These are phyloP conservation scores for Aplosporella prunicola DNA, from an alignment of 2,329 filamentous ascomycete species.

Conservation along the genomic window DNA sequence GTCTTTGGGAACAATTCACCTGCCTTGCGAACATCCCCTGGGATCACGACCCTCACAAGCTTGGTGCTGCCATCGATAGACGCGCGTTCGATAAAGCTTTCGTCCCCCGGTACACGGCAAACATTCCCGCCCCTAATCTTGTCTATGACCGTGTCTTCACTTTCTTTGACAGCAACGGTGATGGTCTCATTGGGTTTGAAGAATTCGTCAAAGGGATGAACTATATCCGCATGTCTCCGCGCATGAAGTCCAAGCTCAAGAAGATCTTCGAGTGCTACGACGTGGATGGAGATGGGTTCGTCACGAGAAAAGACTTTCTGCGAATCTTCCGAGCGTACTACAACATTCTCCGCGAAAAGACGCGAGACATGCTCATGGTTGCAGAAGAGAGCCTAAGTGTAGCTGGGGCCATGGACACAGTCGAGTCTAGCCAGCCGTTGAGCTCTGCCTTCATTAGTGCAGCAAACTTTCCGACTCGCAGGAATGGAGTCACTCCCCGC, in stretches of 20 bases:
- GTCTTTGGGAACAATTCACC: conserved; percentile 93
- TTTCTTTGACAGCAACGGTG: conserved; percentile 86
- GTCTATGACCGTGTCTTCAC: conserved; percentile 95
- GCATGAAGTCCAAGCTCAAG: conserved; percentile 41
- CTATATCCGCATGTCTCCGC: conserved; percentile 32
- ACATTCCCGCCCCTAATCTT: conserved; percentile 71
- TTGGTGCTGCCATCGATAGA: conserved; percentile 78
- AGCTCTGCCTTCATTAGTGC: conserved; percentile 26
- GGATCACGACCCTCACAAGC: conserved; percentile 66
- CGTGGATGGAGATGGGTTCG: conserved; percentile 76
- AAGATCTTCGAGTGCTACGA: conserved; percentile 86
- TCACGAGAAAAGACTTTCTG: conserved; percentile 78
- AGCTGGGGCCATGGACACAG: conserved; percentile 32
- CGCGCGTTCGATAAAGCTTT: conserved; percentile 89
- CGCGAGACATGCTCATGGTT: conserved; percentile 67
- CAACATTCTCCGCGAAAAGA: conserved; percentile 79
- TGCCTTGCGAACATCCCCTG: conserved; percentile 84
- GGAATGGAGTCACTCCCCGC: conserved; percentile 9
- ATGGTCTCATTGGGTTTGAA: conserved; percentile 82
- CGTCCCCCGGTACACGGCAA: conserved; percentile 71
- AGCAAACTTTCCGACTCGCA: conserved; percentile 5
- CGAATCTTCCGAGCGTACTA: conserved; percentile 91
- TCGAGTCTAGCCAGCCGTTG: conserved; percentile 37
- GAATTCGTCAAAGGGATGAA: conserved; percentile 83
- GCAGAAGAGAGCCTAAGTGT: conserved; percentile 68